Evolutionary conservation across 345 rosid species (phyloP), one percentile per base, ranked within the genome.

Genomic region (Salix caprea): DNA sequence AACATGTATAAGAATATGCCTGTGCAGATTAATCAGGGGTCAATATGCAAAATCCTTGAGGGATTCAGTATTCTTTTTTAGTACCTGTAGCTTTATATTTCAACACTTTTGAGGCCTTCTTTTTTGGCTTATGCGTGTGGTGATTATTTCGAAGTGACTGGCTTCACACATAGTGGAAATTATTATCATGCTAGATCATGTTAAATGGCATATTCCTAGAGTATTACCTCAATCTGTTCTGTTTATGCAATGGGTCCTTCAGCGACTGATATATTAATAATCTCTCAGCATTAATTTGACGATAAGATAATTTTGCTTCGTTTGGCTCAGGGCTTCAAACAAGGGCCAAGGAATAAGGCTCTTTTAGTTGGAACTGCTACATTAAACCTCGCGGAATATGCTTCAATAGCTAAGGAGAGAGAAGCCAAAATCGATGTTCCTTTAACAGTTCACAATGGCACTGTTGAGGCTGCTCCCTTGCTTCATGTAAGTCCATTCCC

Each of bases 331-430:
- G 85, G 85, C 44, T 67, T 84, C 76, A 81, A 78, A 69, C 90
- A 84, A 78, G 90, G 88, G 71, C 81, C 81, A 23, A 88, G 84
- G 84, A 83, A 52, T 77, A 91, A 85, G 82, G 83, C 82, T 66
- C 81, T 87, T 36, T 66, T 86, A 30, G 78, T 90, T 78, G 97
- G 97, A 77, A 81, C 88, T 11, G 87, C 88, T 5, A 74, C 74
- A 0, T 58, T 92, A 78, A 91, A 94, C 78, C 86, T 94, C 5
- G 91, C 94, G 18, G 94, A 94, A 48, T 91, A 82, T 76, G 94
- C 90, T 24, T 78, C 89, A 77, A 68, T 73, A 6, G 82, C 86
- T 37, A 88, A 82, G 72, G 80, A 89, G 77, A 82, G 82, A 73
- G 87, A 89, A 42, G 82, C 88, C 23, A 92, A 89, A 69, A 14